Evolutionary conservation across 805 yeast genomes (phyloP).

Genomic region (Metschnikowia lochheadii): DNA sequence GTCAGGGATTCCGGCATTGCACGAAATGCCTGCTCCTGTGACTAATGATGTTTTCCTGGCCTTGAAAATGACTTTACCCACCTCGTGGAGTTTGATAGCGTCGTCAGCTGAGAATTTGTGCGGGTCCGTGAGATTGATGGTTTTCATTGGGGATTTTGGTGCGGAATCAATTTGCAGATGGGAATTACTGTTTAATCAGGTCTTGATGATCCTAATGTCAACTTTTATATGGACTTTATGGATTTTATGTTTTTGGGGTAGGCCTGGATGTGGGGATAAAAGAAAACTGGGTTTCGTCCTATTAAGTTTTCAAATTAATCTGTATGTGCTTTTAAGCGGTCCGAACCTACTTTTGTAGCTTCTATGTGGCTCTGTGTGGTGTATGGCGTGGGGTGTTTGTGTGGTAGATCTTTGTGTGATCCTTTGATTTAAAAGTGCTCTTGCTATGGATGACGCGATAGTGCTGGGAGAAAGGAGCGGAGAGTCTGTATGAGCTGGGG

Average conservation of each 20-base stretch:
- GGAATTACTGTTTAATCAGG: too few relatives aligned
- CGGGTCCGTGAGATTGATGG: conserved; percentile 22
- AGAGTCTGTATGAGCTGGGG: not conserved
- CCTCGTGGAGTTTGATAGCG: conserved; percentile 33
- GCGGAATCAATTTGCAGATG: not conserved
- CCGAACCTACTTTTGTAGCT: too few relatives aligned
- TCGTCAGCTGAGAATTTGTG: conserved; percentile 24
- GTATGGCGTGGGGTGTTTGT: not conserved
- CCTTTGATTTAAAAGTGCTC: not conserved
- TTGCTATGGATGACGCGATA: not conserved
- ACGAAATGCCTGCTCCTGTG: conserved; percentile 96
- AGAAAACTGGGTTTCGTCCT: too few relatives aligned
- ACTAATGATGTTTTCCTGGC: conserved; percentile 62
- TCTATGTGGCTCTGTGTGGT: not conserved
- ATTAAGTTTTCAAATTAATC: too few relatives aligned
- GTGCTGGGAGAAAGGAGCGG: not conserved
- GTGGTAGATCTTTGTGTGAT: not conserved
- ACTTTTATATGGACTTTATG: too few relatives aligned
- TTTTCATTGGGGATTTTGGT: conserved; percentile 22
- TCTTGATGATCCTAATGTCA: too few relatives aligned
- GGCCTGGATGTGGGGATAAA: not conserved
- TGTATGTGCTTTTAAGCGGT: too few relatives aligned
- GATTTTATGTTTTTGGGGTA: too few relatives aligned
- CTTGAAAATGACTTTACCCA: conserved; percentile 42
- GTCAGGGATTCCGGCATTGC: conserved; percentile 97